Evolutionary conservation across 2,329 filamentous ascomycete species (phyloP).

Genomic region (Triangularia verruculosa): DNA sequence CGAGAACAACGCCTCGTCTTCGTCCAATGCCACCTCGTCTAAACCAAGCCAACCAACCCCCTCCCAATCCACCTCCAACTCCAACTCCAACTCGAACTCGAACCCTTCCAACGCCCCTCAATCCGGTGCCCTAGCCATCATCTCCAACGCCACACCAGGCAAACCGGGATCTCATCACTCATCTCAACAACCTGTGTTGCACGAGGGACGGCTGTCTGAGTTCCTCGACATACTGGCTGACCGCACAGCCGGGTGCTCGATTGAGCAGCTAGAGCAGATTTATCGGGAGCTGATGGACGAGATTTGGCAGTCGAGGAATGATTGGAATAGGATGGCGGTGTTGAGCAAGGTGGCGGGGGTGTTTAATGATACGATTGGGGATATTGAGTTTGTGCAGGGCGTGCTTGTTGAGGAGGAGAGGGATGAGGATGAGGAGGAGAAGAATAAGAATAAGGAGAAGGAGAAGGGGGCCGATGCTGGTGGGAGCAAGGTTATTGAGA

Average conservation of each 20-base stretch:
- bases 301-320: slow-evolving; percentile 74
- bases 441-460: not conserved
- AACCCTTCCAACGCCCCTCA: too few species aligned
- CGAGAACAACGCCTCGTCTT: too few species aligned
- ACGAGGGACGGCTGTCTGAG: slow-evolving; percentile 49
- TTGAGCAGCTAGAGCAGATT: slow-evolving; percentile 94
- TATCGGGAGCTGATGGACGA: slow-evolving; percentile 87
- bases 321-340: slow-evolving; percentile 82
- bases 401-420: slow-evolving; percentile 22
- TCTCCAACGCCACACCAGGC: slow-evolving; percentile 31
- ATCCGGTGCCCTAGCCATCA: slow-evolving; percentile 29
- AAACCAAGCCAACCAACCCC: slow-evolving; percentile 8
- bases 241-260: slow-evolving; percentile 71
- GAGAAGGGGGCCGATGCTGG: too few species aligned
- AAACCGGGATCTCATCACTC: slow-evolving; percentile 23
- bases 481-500: slow-evolving; percentile 19
- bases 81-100: not conserved
- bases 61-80: not conserved
- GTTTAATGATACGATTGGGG: slow-evolving; percentile 64
- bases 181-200: slow-evolving; percentile 45
- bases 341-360: slow-evolving; percentile 53
- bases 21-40: not conserved
- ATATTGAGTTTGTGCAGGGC: slow-evolving; percentile 31
- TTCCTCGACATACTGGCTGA: slow-evolving; percentile 64
- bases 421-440: slow-evolving; percentile 6